phyloP scores from a whole-genome alignment of 2,329 filamentous ascomycete genomes.

The Phialophora tarda region DNA sequence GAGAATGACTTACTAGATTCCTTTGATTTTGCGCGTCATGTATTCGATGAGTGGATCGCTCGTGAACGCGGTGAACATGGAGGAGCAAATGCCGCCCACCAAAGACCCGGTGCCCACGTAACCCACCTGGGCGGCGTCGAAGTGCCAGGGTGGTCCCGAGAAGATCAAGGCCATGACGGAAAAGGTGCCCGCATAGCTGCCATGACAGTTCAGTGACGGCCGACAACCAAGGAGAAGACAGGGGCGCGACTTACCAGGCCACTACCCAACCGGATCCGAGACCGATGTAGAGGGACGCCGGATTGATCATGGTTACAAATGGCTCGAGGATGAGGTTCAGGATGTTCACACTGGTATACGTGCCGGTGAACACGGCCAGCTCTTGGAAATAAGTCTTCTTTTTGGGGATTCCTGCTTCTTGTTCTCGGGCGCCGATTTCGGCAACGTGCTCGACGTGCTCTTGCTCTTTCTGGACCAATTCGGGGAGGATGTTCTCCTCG shows the following conservation, averaged over 20 bases:
- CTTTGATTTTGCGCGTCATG: conserved; percentile 51
- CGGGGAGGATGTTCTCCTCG: conserved; percentile 24
- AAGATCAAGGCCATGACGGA: conserved; percentile 40
- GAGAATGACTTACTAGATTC: conserved; percentile 39
- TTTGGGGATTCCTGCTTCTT: conserved; percentile 1
- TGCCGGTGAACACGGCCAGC: conserved; percentile 33
- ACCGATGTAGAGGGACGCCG: conserved; percentile 40
- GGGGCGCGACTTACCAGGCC: too few relatives aligned
- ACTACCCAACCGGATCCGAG: conserved; percentile 23
- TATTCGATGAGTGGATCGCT: conserved; percentile 43
- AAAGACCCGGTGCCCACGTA: conserved; percentile 31
- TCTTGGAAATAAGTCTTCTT: conserved; percentile 34
- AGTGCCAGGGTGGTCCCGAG: conserved; percentile 41
- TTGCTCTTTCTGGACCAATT: conserved; percentile 13
- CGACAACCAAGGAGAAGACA: too few relatives aligned
- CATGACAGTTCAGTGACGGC: too few relatives aligned
- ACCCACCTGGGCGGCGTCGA: conserved; percentile 39
- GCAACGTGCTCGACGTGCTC: conserved; percentile 21
- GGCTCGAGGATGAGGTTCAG: conserved; percentile 41
- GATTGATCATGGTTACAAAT: conserved; percentile 41
- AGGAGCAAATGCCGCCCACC: conserved; percentile 20
- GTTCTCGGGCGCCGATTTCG: conserved; percentile 4
- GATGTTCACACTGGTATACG: conserved; percentile 26
- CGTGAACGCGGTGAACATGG: conserved; percentile 48
- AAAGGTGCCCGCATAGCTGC: background rate